Conservation (phyloP, 306 rosid species). For the Citrullus mucosospermus region DNA sequence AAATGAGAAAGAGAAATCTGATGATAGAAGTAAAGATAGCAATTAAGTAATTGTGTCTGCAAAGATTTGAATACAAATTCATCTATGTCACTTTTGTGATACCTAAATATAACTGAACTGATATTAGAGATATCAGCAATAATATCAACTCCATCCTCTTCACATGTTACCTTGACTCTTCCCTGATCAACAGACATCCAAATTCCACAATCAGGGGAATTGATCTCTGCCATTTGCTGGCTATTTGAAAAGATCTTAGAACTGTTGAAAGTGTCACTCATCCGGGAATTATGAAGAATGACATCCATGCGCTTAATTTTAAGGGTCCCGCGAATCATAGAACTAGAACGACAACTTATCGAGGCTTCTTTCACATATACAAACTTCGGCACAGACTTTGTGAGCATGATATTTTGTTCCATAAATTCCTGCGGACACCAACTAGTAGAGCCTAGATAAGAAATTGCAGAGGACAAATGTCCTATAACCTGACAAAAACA, state of each 20-base stretch:
- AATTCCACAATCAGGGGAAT: constrained; percentile 57
- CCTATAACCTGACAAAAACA: constrained; percentile 43
- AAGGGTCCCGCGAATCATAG: constrained; percentile 32
- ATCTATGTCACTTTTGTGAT: constrained; percentile 31
- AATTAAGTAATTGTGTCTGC: constrained; percentile 28
- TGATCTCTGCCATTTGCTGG: constrained; percentile 26
- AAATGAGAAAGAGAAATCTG: constrained; percentile 56
- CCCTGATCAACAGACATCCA: constrained; percentile 51
- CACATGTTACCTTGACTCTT: constrained; percentile 33
- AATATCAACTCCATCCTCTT: constrained; percentile 47
- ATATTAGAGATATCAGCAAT: constrained; percentile 35
- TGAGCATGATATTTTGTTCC: constrained; percentile 22
- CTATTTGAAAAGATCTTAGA: constrained; percentile 16
- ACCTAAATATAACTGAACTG: constrained; percentile 32
- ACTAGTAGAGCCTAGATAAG: constrained; percentile 24
- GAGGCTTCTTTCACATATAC: constrained; percentile 15
- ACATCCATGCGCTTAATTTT: constrained; percentile 41
- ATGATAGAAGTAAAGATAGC: constrained; percentile 40
- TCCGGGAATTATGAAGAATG: constrained; percentile 56
- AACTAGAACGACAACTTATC: constrained; percentile 21
- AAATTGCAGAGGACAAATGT: constrained; percentile 30
- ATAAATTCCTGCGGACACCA: constrained; percentile 22
- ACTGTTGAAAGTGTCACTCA: constrained; percentile 19
- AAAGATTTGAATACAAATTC: constrained; percentile 29
- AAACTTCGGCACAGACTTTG: constrained; percentile 26